Percentiles rank a stretch among this genome's conserved stretches.
These are phyloP conservation scores for Fusarium sp. DNA, from an alignment of 2,329 filamentous ascomycete species.

Conservation along the genomic window DNA sequence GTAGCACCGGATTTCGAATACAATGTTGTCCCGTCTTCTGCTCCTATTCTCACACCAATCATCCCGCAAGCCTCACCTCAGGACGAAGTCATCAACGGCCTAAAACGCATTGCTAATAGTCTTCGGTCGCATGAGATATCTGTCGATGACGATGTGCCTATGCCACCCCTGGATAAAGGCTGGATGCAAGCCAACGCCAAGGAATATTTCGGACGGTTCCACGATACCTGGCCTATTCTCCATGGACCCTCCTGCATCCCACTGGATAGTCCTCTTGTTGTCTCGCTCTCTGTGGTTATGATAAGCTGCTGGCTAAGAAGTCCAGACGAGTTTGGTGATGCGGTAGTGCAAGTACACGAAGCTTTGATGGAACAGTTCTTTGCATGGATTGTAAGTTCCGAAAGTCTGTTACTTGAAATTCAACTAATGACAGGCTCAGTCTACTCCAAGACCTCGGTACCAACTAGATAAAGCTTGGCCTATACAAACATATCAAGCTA, in stretches of 20 bases:
- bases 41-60: background rate
- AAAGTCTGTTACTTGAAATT: background rate
- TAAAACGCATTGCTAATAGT: constrained; percentile 20
- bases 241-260: constrained; percentile 52
- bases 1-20: background rate
- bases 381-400: constrained; percentile 44
- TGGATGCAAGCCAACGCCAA: constrained; percentile 39
- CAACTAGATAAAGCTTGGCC: constrained; percentile 44
- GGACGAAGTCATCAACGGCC: constrained; percentile 14
- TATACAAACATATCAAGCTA: constrained; percentile 49
- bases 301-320: constrained; percentile 54
- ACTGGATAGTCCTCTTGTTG: constrained; percentile 44
- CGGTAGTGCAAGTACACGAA: constrained; percentile 48
- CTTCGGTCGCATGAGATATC: constrained; percentile 15
- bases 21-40: background rate
- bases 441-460: constrained; percentile 27
- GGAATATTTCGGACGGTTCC: constrained; percentile 55
- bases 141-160: constrained; percentile 16
- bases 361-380: constrained; percentile 48
- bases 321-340: constrained; percentile 42
- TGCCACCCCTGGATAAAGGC: constrained; percentile 15
- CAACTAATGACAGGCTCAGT: constrained; percentile 14
- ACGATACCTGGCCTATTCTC: constrained; percentile 56
- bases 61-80: background rate
- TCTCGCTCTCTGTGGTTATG: constrained; percentile 51